phyloP scores from a whole-genome alignment of 2,329 filamentous ascomycete genomes.

The Fusarium pilosicola region DNA sequence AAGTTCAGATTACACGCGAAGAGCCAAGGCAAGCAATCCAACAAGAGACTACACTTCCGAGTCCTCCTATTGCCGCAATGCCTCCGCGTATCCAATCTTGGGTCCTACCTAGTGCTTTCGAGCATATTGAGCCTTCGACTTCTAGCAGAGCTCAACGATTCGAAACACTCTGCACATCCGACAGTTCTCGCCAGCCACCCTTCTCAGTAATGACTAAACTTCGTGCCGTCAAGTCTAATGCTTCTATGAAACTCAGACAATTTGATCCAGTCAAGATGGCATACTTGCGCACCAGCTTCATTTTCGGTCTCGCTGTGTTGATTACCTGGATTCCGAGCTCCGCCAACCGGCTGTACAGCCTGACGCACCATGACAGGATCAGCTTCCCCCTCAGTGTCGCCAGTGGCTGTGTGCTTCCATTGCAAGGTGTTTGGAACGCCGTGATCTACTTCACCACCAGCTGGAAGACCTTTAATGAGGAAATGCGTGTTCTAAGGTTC shows the following conservation, averaged over 20 bases:
- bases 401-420: slow-evolving; percentile 75
- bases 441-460: slow-evolving; percentile 79
- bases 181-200: slow-evolving; percentile 21
- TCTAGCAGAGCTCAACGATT: slow-evolving; percentile 37
- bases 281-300: slow-evolving; percentile 68
- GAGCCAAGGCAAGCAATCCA: slow-evolving; percentile 24
- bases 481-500: slow-evolving; percentile 29
- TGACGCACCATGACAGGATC: slow-evolving; percentile 60
- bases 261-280: slow-evolving; percentile 67
- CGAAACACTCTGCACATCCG: slow-evolving; percentile 46
- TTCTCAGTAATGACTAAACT: slow-evolving; percentile 37
- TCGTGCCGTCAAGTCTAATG: slow-evolving; percentile 41
- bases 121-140: slow-evolving; percentile 24
- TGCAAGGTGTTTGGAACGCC: slow-evolving; percentile 85
- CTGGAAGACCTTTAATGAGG: slow-evolving; percentile 53
- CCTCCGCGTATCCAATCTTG: slow-evolving; percentile 40
- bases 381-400: slow-evolving; percentile 74
- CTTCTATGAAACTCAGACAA: slow-evolving; percentile 47
- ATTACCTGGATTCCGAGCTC: slow-evolving; percentile 74
- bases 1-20: slow-evolving; percentile 57
- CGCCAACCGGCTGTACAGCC: slow-evolving; percentile 76
- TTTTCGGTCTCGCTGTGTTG: slow-evolving; percentile 67
- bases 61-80: slow-evolving; percentile 20
- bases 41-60: slow-evolving; percentile 15
- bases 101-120: slow-evolving; percentile 31